A percentile compares a stretch with the other conserved stretches of the same genome.
phyloP scores from a whole-genome alignment of 495 filamentous ascomycete genomes.

The Penicillium samsonianum region DNA sequence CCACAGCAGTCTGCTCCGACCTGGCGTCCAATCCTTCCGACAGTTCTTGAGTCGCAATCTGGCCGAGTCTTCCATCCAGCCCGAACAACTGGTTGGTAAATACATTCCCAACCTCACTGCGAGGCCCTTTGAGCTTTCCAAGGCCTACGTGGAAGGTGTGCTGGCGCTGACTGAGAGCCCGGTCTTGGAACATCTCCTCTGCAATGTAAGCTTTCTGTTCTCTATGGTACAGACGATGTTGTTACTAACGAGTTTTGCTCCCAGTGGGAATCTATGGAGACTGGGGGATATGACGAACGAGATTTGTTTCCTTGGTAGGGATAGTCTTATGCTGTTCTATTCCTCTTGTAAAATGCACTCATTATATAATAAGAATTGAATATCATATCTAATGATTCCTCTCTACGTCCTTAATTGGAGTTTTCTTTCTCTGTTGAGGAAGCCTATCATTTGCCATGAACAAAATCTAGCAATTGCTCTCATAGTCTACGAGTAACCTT shows the following conservation, averaged over 20 bases:
- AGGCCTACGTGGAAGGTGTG: neutral
- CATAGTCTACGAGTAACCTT: too few species aligned
- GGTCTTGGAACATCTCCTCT: conserved; percentile 1
- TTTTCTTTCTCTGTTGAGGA: neutral
- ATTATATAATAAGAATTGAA: neutral
- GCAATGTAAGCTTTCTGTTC: neutral
- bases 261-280: neutral
- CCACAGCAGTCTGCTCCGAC: conserved; percentile 37
- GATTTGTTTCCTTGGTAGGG: neutral
- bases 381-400: neutral
- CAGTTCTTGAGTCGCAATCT: conserved; percentile 17
- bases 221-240: neutral
- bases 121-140: conserved; percentile 17
- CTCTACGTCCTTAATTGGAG: neutral
- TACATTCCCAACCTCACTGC: conserved; percentile 24
- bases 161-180: neutral
- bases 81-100: conserved; percentile 17
- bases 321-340: neutral
- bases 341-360: neutral
- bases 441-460: neutral
- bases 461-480: too few species aligned
- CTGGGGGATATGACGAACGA: neutral
- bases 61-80: conserved; percentile 9
- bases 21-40: conserved; percentile 20
- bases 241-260: neutral